These are phyloP conservation scores for Aspergillus candidus DNA, from an alignment of 2,329 filamentous ascomycete species.

Conservation along the genomic window DNA sequence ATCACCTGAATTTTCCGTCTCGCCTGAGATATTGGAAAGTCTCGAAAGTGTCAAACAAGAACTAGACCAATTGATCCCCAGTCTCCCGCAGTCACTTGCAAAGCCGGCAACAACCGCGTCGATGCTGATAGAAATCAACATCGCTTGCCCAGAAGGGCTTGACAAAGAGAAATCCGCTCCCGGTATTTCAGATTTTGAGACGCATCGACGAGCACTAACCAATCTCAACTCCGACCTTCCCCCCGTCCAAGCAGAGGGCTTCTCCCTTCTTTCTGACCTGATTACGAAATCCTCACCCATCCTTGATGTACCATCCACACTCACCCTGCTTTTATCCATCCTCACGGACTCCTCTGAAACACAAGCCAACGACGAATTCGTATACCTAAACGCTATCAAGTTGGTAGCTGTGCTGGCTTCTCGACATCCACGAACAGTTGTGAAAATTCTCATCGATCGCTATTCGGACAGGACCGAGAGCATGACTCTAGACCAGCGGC, in stretches of 20 bases:
- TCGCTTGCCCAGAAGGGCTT: constrained; percentile 23
- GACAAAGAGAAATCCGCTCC: constrained; percentile 15
- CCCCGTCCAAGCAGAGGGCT: constrained; percentile 40
- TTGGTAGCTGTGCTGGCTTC: constrained; percentile 36
- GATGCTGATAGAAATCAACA: constrained; percentile 39
- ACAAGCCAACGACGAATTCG: constrained; percentile 35
- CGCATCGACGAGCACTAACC: constrained; percentile 36
- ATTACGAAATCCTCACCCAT: constrained; percentile 38
- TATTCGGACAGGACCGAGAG: constrained; percentile 36
- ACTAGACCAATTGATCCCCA: constrained; percentile 31
- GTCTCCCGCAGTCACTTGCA: constrained; percentile 27
- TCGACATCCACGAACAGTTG: constrained; percentile 36
- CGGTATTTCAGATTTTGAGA: constrained; percentile 34
- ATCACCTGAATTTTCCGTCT: constrained; percentile 35
- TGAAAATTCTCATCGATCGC: constrained; percentile 36
- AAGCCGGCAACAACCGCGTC: constrained; percentile 37
- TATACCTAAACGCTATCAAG: constrained; percentile 41
- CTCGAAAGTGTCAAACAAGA: constrained; percentile 30
- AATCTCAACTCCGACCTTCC: constrained; percentile 37
- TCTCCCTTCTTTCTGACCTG: constrained; percentile 35
- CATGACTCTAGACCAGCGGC: constrained; percentile 33
- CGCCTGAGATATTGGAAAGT: constrained; percentile 23
- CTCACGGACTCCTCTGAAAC: constrained; percentile 30
- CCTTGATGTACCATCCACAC: constrained; percentile 39
- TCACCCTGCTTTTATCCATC: constrained; percentile 36